Conservation (phyloP, 495 filamentous ascomycete species). For the Thermothielavioides terrestris region DNA sequence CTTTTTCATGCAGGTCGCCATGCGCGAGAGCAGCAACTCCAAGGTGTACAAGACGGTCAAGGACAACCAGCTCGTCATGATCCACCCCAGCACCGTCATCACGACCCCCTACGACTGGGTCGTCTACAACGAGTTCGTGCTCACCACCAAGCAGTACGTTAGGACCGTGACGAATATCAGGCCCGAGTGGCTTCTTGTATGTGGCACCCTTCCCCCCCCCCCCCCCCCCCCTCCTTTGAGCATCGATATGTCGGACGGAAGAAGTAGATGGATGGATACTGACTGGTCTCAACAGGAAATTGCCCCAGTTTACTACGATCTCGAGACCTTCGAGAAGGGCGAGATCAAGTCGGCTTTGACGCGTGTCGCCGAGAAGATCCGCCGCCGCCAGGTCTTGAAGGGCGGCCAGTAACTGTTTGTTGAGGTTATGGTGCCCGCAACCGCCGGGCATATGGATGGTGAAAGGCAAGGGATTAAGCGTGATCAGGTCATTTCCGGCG, state of each 20-base stretch:
- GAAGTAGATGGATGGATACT: slow-evolving; percentile 14
- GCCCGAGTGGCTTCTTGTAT: slow-evolving; percentile 82
- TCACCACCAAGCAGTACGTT: slow-evolving; percentile 92
- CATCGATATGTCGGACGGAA: not conserved
- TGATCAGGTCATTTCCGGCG: too few relatives aligned
- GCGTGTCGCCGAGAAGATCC: slow-evolving; percentile 63
- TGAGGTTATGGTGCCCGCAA: too few relatives aligned
- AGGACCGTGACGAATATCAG: slow-evolving; percentile 57
- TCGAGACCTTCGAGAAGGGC: slow-evolving; percentile 74
- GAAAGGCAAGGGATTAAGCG: not conserved
- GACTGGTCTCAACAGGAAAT: slow-evolving; percentile 51
- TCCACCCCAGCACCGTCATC: slow-evolving; percentile 87
- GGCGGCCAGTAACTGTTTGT: too few relatives aligned
- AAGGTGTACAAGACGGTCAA: slow-evolving; percentile 93
- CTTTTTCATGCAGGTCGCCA: slow-evolving; percentile 99
- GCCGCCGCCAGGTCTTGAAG: slow-evolving; percentile 62
- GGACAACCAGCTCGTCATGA: slow-evolving; percentile 79
- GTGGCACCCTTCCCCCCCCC: slow-evolving; percentile 32
- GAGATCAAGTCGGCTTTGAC: slow-evolving; percentile 72
- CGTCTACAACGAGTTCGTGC: slow-evolving; percentile 95
- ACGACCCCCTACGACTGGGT: slow-evolving; percentile 89
- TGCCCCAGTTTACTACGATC: slow-evolving; percentile 83
- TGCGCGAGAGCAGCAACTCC: slow-evolving; percentile 61
- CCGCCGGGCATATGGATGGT: not conserved
- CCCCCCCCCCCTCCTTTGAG: not conserved